These are phyloP conservation scores for Pistacia integerrima DNA, from an alignment of 345 rosid genomes.

Conservation along the genomic window DNA sequence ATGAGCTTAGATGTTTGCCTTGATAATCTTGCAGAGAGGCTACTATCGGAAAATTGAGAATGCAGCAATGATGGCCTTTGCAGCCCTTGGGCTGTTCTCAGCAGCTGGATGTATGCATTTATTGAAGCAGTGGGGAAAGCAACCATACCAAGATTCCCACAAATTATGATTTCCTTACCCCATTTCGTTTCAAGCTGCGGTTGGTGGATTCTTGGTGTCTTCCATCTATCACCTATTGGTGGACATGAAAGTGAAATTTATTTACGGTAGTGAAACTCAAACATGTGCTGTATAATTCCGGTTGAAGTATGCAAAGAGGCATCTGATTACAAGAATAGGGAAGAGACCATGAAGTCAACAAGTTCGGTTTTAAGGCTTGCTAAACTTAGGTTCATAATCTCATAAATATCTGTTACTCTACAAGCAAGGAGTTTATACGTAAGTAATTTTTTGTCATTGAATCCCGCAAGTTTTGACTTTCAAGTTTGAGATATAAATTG, in stretches of 20 bases:
- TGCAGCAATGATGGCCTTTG: conserved; percentile 62
- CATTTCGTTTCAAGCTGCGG: background rate
- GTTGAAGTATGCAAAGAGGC: conserved; percentile 5
- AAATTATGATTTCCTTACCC: conserved; percentile 46
- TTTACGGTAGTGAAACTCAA: background rate
- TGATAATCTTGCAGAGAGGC: conserved; percentile 65
- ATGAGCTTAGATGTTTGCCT: conserved; percentile 18
- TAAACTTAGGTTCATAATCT: conserved; percentile 3
- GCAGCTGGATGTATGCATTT: conserved; percentile 83
- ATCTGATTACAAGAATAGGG: background rate
- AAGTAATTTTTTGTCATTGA: conserved; percentile 1
- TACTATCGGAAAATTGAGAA: conserved; percentile 63
- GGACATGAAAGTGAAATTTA: background rate
- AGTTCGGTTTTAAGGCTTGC: conserved; percentile 7
- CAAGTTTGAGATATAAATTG: background rate
- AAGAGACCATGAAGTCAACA: background rate
- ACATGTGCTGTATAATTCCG: background rate
- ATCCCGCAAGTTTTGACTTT: conserved; percentile 21
- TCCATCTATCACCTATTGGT: conserved; percentile 9
- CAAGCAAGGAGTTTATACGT: background rate
- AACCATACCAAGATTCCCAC: conserved; percentile 83
- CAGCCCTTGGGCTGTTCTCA: conserved; percentile 63
- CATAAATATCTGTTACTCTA: background rate
- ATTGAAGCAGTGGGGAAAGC: conserved; percentile 87
- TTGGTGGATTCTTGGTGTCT: conserved; percentile 16